These are phyloP conservation scores for Torulaspora quercuum DNA, from an alignment of 805 yeast genomes.

Conservation along the genomic window DNA sequence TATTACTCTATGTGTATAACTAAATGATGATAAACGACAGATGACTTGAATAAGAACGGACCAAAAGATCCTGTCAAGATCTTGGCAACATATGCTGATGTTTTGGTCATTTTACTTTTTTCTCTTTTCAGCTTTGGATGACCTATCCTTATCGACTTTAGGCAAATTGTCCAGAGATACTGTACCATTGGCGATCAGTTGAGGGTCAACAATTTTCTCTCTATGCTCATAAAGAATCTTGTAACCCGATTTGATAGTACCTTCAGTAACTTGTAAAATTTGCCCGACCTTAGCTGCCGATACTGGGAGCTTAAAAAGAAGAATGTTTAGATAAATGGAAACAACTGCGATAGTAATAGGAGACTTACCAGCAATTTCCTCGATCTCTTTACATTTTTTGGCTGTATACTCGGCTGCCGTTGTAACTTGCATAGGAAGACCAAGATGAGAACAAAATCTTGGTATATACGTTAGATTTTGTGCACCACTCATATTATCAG, in stretches of 20 bases:
- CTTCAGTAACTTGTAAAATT: conserved; percentile 93
- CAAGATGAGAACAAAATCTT: conserved; percentile 93
- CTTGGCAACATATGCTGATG: not conserved
- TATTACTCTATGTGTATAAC: conserved; percentile 5
- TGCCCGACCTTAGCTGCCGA: conserved; percentile 82
- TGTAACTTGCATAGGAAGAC: conserved; percentile 76
- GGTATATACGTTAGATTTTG: conserved; percentile 95
- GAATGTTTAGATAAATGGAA: conserved; percentile 87
- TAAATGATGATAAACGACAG: conserved; percentile 5
- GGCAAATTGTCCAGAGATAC: conserved; percentile 34
- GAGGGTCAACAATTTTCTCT: conserved; percentile 52
- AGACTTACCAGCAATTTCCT: conserved; percentile 92
- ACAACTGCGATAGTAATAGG: conserved; percentile 98
- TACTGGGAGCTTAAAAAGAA: conserved; percentile 76
- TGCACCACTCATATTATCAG: conserved; percentile 56
- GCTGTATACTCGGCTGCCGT: conserved; percentile 94
- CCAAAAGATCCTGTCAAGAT: too few relatives aligned
- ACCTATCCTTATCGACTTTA: conserved; percentile 32
- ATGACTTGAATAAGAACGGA: too few relatives aligned
- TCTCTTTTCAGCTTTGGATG: conserved; percentile 20
- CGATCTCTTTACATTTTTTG: conserved; percentile 80
- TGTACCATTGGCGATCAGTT: conserved; percentile 32
- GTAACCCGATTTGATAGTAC: conserved; percentile 91
- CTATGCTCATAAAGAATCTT: conserved; percentile 74
- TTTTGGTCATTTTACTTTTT: conserved; percentile 11